These are phyloP conservation scores for Neurospora sp. DNA, from an alignment of 495 filamentous ascomycete species.

Conservation along the genomic window DNA sequence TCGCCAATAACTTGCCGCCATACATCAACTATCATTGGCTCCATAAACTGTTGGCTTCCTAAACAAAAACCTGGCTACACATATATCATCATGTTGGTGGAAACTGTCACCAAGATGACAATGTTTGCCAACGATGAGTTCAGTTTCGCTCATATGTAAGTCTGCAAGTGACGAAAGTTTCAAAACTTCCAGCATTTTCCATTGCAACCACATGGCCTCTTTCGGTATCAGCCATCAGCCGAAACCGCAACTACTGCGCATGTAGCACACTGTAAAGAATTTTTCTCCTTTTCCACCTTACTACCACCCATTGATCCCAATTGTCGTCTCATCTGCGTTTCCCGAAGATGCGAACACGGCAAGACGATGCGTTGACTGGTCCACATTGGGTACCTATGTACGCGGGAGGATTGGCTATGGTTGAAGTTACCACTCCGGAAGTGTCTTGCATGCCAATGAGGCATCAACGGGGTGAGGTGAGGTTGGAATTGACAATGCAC, in stretches of 20 bases:
- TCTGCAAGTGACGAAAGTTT: neutral
- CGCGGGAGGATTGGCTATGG: neutral
- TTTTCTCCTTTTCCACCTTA: neutral
- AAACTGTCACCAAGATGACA: neutral
- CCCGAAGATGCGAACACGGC: neutral
- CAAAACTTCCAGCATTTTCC: neutral
- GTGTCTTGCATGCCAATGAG: neutral
- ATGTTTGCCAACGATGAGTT: neutral
- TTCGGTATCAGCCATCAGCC: neutral
- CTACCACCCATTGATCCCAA: neutral
- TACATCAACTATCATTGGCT: neutral
- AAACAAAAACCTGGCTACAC: neutral
- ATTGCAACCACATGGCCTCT: neutral
- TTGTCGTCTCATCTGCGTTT: neutral
- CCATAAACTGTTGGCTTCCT: neutral
- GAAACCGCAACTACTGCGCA: neutral
- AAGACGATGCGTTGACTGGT: neutral
- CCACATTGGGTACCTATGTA: neutral
- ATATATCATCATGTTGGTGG: neutral
- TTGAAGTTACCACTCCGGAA: neutral
- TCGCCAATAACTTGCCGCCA: neutral
- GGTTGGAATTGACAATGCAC: neutral
- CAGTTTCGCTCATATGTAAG: neutral
- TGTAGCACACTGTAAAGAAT: neutral
- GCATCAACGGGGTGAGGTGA: neutral